phyloP scores from a whole-genome alignment of 1,284 basidiomycete species.

The Cutaneotrichosporon spelunceum region DNA sequence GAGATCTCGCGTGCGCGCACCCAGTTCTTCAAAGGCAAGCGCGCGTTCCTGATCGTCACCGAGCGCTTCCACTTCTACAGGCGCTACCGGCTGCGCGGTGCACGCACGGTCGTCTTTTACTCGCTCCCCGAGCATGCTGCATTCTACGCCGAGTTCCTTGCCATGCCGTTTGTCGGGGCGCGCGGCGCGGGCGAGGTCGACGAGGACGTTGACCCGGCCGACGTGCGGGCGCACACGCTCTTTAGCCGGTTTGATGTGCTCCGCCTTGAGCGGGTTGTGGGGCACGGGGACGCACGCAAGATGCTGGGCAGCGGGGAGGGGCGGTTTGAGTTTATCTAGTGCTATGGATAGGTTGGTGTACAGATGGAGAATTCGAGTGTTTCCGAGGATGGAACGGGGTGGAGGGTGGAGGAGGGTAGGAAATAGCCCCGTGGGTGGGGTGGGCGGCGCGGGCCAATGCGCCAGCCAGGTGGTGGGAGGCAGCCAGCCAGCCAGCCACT shows the following conservation, averaged over 20 bases:
- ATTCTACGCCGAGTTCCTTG: constrained; percentile 88
- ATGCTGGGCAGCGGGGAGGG: constrained; percentile 38
- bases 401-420: not conserved
- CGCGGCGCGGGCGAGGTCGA: constrained; percentile 48
- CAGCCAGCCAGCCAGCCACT: too few relatives aligned
- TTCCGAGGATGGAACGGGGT: not conserved
- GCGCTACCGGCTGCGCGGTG: constrained; percentile 87
- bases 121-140: constrained; percentile 82
- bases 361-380: not conserved
- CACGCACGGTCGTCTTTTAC: constrained; percentile 90
- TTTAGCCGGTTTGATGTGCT: constrained; percentile 88
- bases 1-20: constrained; percentile 91
- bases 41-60: constrained; percentile 81
- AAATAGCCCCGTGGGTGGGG: not conserved
- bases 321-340: constrained; percentile 8
- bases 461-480: too few relatives aligned
- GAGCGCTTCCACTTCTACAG: constrained; percentile 98
- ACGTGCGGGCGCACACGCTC: constrained; percentile 71
- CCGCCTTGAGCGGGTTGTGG: constrained; percentile 73
- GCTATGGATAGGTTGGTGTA: not conserved
- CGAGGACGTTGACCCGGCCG: constrained; percentile 60
- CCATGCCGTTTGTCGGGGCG: constrained; percentile 68
- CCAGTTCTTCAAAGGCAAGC: constrained; percentile 85
- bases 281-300: constrained; percentile 50
- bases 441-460: too few relatives aligned